Evolutionary conservation across 2,329 filamentous ascomycete species (phyloP).

Genomic region (Beauveria sp.): DNA sequence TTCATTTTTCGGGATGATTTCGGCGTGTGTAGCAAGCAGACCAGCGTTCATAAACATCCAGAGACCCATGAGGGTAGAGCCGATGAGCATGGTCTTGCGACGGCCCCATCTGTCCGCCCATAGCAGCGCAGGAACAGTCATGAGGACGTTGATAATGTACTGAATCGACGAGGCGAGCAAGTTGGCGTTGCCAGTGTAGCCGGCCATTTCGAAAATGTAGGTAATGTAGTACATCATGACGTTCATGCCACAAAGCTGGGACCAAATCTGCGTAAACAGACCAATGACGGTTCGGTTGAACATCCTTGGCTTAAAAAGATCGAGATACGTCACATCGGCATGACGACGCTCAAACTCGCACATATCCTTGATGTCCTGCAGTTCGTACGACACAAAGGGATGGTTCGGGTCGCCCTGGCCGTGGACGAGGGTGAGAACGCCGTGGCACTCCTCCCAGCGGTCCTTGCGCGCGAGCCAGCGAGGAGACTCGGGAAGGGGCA

Average conservation of each 20-base stretch:
- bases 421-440: slow-evolving; percentile 50
- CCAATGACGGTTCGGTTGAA: slow-evolving; percentile 45
- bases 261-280: slow-evolving; percentile 47
- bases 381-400: slow-evolving; percentile 59
- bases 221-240: slow-evolving; percentile 60
- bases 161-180: slow-evolving; percentile 48
- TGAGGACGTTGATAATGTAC: slow-evolving; percentile 69
- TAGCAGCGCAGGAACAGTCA: slow-evolving; percentile 69
- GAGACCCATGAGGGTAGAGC: slow-evolving; percentile 56
- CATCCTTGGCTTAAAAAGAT: slow-evolving; percentile 67
- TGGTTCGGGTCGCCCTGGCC: slow-evolving; percentile 56
- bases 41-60: slow-evolving; percentile 51
- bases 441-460: slow-evolving; percentile 51
- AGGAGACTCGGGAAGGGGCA: slow-evolving; percentile 53
- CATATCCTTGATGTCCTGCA: slow-evolving; percentile 65
- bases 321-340: slow-evolving; percentile 60
- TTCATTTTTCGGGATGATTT: slow-evolving; percentile 33
- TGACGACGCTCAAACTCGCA: slow-evolving; percentile 67
- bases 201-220: slow-evolving; percentile 32
- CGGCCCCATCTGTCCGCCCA: slow-evolving; percentile 72
- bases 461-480: slow-evolving; percentile 58
- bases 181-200: slow-evolving; percentile 37
- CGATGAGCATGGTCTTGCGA: slow-evolving; percentile 58
- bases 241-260: slow-evolving; percentile 49
- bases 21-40: slow-evolving; percentile 41